Base-by-base conservation (phyloP, 305 asterid genomes). In the Ilex paraguariensis region DNA sequence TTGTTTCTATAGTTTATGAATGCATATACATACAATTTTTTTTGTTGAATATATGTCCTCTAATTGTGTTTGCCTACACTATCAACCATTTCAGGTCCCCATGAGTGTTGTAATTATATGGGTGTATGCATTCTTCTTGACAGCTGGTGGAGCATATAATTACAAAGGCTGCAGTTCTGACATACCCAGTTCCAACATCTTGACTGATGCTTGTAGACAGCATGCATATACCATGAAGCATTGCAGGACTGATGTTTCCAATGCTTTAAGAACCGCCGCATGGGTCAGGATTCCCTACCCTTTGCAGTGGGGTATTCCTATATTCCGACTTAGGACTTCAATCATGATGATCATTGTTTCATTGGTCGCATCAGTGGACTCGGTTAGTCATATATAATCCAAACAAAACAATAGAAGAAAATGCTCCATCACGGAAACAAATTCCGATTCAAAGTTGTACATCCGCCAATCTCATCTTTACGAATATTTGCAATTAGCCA, bases 281-380 rank as follows among this genome's bases (percentile, higher is more conserved):
- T 93, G 99, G 97, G 86, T 90, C 65, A 74, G 97, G 75, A 82
- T 93, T 57, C 99, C 99, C 28, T 93, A 93, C 80, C 97, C 97
- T 52, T 70, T 93, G 68, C 97, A 93, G 58, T 93, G 99, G 99
- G 99, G 99, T 33, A 66, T 87, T 70, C 99, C 99, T 52, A 81
- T 88, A 72, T 93, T 90, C 72, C 92, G 83, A 7, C 56, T 93
- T 62, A 83, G 90, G 57, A 93, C 99, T 57, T 84, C 97, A 48
- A 80, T 90, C 73, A 74, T 93, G 66, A 87, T 90, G 99, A 81
- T 84, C 54, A 83, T 84, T 17, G 87, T 78, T 33, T 86, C 96
- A 13, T 78, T 93, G 21, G 87, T 93, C 62, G 95, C 99, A 49
- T 86, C 99, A 13, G 61, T 93, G 40, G 95, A 93, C 71, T 86